Evolutionary conservation across 805 yeast genomes (phyloP), one percentile per base, ranked within the genome.

Genomic region (Candida tammaniensis): DNA sequence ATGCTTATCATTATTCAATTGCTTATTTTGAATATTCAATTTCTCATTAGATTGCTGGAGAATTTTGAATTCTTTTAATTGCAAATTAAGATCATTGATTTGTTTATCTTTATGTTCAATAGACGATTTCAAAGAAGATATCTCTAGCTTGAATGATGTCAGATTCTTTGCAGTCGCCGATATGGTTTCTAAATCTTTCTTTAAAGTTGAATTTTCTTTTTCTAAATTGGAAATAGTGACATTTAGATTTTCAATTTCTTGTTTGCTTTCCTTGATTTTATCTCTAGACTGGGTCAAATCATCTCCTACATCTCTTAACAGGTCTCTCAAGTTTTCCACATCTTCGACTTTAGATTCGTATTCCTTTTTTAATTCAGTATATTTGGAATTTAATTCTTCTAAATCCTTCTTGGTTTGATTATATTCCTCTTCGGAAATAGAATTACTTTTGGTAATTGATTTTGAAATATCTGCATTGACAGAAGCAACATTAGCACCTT

Each of bases 271-370:
- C 46, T 82, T 80, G 14, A 80, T 33, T 35, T 75, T 61, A 29
- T 82, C 86, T 43, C 74, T 77, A 0, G 87, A 76, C 4, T 74
- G 72, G 1, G 88, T 94, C 6, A 88, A 64, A 31, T 86, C 94
- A 48, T 84, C 76, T 1, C 96, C 96, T 17, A 88, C 70, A 37
- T 75, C 78, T 43, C 72, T 72, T 35, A 89, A 55, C 86, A 82
- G 85, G 38, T 87, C 96, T 48, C 80, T 75, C 33, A 84, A 66
- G 33, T 68, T 71, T 30, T 78, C 87, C 12, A 87, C 61, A 49
- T 88, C 95, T 35, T 77, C 84, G 9, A 51, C 38, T 40, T 78
- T 78, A 7, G 50, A 29, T 21, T 54, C 58, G n/a, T 77, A 37
- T 6, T 59, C 55, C 3, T 44, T 35, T 19, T 54, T 61, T 4